Evolutionary conservation across 2,329 filamentous ascomycete genomes (phyloP), one percentile per base, ranked within the genome.

Genomic region (Talaromyces islandicus): DNA sequence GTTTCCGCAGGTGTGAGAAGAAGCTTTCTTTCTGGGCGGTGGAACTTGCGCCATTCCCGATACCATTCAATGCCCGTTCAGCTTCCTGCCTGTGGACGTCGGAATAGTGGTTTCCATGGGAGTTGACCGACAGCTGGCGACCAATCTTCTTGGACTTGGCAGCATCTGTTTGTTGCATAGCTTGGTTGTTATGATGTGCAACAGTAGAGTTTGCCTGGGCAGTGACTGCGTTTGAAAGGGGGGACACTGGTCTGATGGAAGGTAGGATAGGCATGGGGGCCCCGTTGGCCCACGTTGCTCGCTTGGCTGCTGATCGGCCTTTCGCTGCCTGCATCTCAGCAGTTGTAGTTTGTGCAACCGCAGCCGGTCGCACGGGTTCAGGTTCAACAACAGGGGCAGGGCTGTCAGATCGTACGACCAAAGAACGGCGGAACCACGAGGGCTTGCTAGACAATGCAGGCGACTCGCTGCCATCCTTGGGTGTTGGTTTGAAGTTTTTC

Each of bases 361-460:
- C 77, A 56, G 77, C 64, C 29, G 75, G 75, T 64, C 80, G 78
- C 17, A 70, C 65, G 5, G 71, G 62, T 17, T 74, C 70, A 27
- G 70, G 71, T 53, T 79, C 75, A 46, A 72, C 75, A 30, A 85
- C 78, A n/a, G 83, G 80, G 58, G 90, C 88, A 11, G 85, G 80
- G 66, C 82, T 87, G 54, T 91, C 88, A 52, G 88, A 87, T 61
- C 90, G 85, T 60, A 89, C 88, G 70, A 97, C 95, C 60, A 99
- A 82, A 12, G 94, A 97, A 73, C 96, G 92, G 66, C 94, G 86
- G 77, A 99, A 97, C 94, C 94, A 99, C 0, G 93, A 97, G 25
- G 90, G 90, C 78, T 97, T 97, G 5, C 90, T 85, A 1, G 88
- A 84, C 19, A 89, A 82, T 9, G 78, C 80, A 53, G 88, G 78